These are phyloP conservation scores for Acanthamoeba quina DNA, from an alignment of 208 protist genomes.

Conservation along the genomic window DNA sequence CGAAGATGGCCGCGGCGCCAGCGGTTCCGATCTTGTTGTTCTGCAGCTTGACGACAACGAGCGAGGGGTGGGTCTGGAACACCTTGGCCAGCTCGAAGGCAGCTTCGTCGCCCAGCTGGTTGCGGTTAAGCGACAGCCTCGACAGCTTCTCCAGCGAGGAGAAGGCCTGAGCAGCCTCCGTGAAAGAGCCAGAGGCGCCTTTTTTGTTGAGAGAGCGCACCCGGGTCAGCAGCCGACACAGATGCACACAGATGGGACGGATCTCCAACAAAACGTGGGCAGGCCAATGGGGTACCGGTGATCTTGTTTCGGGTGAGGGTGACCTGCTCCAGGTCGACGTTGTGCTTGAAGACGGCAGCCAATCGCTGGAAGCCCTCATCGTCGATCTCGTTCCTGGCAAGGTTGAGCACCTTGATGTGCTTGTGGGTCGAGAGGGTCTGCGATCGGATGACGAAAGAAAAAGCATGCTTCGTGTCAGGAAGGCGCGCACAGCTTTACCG, in stretches of 20 bases:
- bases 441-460: neutral
- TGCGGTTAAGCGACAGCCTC: conserved; percentile 9
- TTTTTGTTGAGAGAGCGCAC: neutral
- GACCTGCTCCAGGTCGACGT: conserved; percentile 34
- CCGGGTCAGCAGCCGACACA: neutral
- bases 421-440: conserved; percentile 8
- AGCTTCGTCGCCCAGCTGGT: conserved; percentile 33
- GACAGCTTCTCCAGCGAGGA: conserved; percentile 52
- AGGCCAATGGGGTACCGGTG: neutral
- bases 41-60: conserved; percentile 39
- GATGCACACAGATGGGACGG: too few species aligned
- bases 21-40: conserved; percentile 60
- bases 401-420: conserved; percentile 49
- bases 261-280: neutral
- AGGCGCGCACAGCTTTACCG: too few species aligned
- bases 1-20: conserved; percentile 34
- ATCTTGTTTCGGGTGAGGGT: conserved; percentile 51
- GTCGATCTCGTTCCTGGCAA: conserved; percentile 34
- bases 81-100: conserved; percentile 36
- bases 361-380: conserved; percentile 10
- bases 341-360: conserved; percentile 39
- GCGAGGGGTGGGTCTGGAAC: neutral
- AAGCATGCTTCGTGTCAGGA: neutral
- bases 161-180: neutral
- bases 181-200: conserved; percentile 10